Percentiles rank a stretch among this genome's conserved stretches.
Evolutionary conservation across 1,139 yeast species (phyloP).

Genomic region (Entelexis sorbosivorans): DNA sequence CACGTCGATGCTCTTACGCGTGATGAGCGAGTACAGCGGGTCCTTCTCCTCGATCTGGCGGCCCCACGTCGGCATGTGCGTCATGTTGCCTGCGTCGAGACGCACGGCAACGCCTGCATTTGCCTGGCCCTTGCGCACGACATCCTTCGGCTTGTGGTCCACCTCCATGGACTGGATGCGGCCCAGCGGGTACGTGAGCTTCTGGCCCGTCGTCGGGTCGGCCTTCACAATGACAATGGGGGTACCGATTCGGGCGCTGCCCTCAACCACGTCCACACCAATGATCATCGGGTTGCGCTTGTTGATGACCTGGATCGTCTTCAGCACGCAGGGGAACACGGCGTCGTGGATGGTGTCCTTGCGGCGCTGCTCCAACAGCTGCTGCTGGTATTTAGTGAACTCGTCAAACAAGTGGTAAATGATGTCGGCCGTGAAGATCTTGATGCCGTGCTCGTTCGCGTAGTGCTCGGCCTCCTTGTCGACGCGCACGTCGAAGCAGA

Average conservation of each 20-base stretch:
- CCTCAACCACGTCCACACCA: constrained; percentile 95
- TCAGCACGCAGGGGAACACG: constrained; percentile 87
- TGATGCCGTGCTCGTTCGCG: constrained; percentile 84
- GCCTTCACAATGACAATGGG: constrained; percentile 90
- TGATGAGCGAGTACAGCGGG: constrained; percentile 70
- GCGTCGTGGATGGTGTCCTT: constrained; percentile 82
- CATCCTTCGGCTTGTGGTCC: constrained; percentile 71
- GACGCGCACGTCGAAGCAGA: constrained; percentile 92
- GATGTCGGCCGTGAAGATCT: constrained; percentile 88
- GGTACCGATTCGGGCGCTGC: constrained; percentile 79
- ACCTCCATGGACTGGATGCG: constrained; percentile 83
- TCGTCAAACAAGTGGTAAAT: constrained; percentile 94
- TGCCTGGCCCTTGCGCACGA: constrained; percentile 88
- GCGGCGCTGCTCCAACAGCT: constrained; percentile 80
- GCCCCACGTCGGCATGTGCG: constrained; percentile 97
- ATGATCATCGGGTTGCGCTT: constrained; percentile 98
- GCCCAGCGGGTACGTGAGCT: constrained; percentile 65
- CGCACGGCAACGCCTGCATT: constrained; percentile 98
- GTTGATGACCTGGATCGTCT: constrained; percentile 91
- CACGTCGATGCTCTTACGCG: constrained; percentile 89
- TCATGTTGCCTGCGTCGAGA: constrained; percentile 71
- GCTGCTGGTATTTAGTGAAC: constrained; percentile 82
- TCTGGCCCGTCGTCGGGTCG: constrained; percentile 76
- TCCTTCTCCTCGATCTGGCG: constrained; percentile 96
- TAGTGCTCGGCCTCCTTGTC: constrained; percentile 98